phyloP scores from a whole-genome alignment of 192 early-diverging fungal species.

The Borealophlyctis nickersoniae region DNA sequence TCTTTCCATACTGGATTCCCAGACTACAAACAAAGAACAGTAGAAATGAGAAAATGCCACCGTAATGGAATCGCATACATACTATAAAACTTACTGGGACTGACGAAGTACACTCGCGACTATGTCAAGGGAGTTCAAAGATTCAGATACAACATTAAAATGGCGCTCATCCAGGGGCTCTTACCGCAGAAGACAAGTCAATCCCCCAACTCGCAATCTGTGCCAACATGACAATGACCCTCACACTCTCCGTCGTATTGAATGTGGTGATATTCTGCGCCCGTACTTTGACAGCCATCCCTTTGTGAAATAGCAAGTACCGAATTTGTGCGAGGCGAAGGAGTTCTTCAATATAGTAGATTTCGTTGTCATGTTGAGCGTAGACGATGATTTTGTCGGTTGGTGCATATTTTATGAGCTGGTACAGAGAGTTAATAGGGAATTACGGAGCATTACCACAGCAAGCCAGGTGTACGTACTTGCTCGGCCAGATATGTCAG shows the following conservation, averaged over 20 bases:
- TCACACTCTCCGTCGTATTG: conserved; percentile 50
- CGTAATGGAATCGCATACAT: conserved; percentile 3
- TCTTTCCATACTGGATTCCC: conserved; percentile 66
- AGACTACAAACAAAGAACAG: conserved; percentile 50
- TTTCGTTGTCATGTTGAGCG: conserved; percentile 44
- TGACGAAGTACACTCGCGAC: conserved; percentile 60
- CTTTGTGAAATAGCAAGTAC: conserved; percentile 49
- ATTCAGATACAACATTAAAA: background rate
- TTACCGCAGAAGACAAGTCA: conserved; percentile 70
- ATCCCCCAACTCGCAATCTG: conserved; percentile 70
- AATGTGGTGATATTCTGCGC: conserved; percentile 57
- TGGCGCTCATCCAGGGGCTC: conserved; percentile 9
- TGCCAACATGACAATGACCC: conserved; percentile 58
- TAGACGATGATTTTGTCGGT: conserved; percentile 65
- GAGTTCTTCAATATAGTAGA: conserved; percentile 50
- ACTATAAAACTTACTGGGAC: conserved; percentile 26
- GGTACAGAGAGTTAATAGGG: background rate
- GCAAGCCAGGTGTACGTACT: background rate
- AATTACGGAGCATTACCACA: background rate
- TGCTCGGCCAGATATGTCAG: conserved; percentile 49
- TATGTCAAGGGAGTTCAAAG: background rate
- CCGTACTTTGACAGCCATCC: conserved; percentile 43
- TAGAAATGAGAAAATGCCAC: background rate
- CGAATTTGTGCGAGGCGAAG: conserved; percentile 50
- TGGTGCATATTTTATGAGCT: conserved; percentile 27